Percentiles rank a stretch among this genome's conserved stretches.
These are phyloP conservation scores for Phytopythium vexans DNA, from an alignment of 352 stramenopile species.

Conservation along the genomic window DNA sequence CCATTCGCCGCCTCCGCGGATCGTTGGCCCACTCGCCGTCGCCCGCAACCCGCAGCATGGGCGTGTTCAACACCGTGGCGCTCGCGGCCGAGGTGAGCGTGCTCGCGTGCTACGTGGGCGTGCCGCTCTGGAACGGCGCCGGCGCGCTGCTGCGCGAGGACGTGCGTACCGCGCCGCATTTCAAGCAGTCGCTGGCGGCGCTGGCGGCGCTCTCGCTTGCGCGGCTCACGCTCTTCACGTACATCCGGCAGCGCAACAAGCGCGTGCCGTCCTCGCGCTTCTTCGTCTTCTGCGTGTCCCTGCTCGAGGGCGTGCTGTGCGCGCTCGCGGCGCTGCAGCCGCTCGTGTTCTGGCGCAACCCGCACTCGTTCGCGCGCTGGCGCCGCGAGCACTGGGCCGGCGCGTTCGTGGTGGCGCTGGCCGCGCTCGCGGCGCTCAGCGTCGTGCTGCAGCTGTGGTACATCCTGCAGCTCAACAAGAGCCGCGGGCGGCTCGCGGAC, in stretches of 20 bases:
- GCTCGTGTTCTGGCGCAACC: slow-evolving; percentile 58
- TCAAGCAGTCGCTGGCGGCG: slow-evolving; percentile 66
- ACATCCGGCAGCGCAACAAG: slow-evolving; percentile 69
- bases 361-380: slow-evolving; percentile 41
- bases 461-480: slow-evolving; percentile 78
- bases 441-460: slow-evolving; percentile 66
- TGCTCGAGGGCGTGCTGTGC: slow-evolving; percentile 39
- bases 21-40: background rate
- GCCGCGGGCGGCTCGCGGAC: slow-evolving; percentile 54
- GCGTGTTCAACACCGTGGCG: slow-evolving; percentile 61
- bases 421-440: slow-evolving; percentile 39
- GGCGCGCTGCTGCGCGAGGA: slow-evolving; percentile 32
- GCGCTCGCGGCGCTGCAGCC: slow-evolving; percentile 58
- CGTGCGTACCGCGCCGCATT: slow-evolving; percentile 30
- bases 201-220: slow-evolving; percentile 47
- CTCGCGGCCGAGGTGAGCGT: slow-evolving; percentile 53
- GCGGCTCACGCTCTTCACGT: slow-evolving; percentile 59
- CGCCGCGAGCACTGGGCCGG: slow-evolving; percentile 40
- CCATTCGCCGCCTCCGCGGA: background rate
- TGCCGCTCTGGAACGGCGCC: slow-evolving; percentile 29
- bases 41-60: slow-evolving; percentile 31
- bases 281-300: slow-evolving; percentile 80
- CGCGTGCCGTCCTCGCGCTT: slow-evolving; percentile 63
- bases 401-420: slow-evolving; percentile 57
- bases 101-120: slow-evolving; percentile 52